Conservation (phyloP, 176 grass and related monocot species). For the Poa annua region DNA sequence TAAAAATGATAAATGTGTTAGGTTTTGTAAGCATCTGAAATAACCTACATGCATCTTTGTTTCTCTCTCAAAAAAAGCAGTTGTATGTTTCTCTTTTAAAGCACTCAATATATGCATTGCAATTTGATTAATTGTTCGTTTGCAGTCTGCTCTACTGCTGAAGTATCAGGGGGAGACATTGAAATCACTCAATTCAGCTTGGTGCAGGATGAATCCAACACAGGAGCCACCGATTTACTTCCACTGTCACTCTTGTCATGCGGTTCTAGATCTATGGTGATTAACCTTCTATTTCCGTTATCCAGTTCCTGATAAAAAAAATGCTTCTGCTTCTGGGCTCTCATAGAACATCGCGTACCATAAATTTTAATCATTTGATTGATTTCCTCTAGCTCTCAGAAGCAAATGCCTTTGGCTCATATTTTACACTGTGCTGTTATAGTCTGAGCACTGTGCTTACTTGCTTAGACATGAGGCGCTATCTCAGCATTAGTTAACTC, state of each 20-base stretch:
- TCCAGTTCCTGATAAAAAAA: background rate
- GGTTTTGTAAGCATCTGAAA: background rate
- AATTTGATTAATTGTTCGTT: conserved; percentile 15
- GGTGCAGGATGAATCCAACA: conserved; percentile 46
- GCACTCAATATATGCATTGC: background rate
- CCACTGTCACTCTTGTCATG: conserved; percentile 53
- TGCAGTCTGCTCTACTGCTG: conserved; percentile 43
- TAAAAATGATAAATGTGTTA: background rate
- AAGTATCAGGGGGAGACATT: conserved; percentile 41
- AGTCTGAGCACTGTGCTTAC: conserved; percentile 19
- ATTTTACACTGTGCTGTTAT: conserved; percentile 10
- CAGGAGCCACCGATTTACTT: conserved; percentile 48
- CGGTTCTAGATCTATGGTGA: conserved; percentile 56
- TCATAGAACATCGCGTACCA: background rate
- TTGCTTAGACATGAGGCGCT: conserved; percentile 3
- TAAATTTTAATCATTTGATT: conserved; percentile 9
- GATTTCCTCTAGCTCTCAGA: conserved; percentile 10
- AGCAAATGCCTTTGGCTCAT: conserved; percentile 18
- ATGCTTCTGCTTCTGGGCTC: conserved; percentile 9
- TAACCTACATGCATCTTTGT: too few relatives aligned
- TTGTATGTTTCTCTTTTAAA: background rate
- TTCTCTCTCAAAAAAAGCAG: too few relatives aligned
- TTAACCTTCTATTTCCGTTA: conserved; percentile 30
- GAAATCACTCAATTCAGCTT: conserved; percentile 49
- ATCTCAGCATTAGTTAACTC: conserved; percentile 29